Percentiles rank a stretch among this genome's conserved stretches.
Evolutionary conservation across 208 protist genomes (phyloP).

Genomic region (Trypanosoma cruzi): DNA sequence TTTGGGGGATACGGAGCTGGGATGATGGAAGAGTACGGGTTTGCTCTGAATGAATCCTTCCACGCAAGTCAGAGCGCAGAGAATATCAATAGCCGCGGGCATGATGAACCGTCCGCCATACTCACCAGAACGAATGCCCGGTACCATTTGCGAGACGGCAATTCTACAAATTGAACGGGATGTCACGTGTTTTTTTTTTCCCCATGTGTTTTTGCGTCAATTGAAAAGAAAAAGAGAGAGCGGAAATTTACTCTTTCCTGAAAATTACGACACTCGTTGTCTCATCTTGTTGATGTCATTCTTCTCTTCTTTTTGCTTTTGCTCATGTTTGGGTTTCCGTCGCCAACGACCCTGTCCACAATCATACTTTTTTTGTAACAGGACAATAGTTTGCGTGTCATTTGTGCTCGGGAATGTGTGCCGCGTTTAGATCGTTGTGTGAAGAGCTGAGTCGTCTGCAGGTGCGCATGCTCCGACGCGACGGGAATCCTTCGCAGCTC

Average conservation of each 20-base stretch:
- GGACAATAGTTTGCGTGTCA: background rate
- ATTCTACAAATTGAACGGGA: background rate
- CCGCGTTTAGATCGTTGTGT: conserved; percentile 47
- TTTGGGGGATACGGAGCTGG: background rate
- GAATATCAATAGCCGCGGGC: background rate
- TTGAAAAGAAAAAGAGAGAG: background rate
- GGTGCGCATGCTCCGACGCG: conserved; percentile 67
- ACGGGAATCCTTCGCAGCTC: conserved; percentile 39
- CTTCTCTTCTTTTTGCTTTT: background rate
- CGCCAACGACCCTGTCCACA: background rate
- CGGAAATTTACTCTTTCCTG: background rate
- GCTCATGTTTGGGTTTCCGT: background rate
- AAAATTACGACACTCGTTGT: background rate
- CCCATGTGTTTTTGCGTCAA: conserved; percentile 9
- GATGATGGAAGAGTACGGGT: conserved; percentile 16
- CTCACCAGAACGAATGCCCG: background rate
- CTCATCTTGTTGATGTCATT: background rate
- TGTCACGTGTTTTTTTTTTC: background rate
- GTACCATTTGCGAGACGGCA: background rate
- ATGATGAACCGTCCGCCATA: background rate
- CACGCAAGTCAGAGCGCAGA: background rate
- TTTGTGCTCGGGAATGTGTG: background rate
- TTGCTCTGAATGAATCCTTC: conserved; percentile 10
- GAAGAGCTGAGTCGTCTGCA: conserved; percentile 78
- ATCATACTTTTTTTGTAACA: background rate